These are phyloP conservation scores for Lactarius psammicola DNA, from an alignment of 768 basidiomycete genomes.

Conservation along the genomic window DNA sequence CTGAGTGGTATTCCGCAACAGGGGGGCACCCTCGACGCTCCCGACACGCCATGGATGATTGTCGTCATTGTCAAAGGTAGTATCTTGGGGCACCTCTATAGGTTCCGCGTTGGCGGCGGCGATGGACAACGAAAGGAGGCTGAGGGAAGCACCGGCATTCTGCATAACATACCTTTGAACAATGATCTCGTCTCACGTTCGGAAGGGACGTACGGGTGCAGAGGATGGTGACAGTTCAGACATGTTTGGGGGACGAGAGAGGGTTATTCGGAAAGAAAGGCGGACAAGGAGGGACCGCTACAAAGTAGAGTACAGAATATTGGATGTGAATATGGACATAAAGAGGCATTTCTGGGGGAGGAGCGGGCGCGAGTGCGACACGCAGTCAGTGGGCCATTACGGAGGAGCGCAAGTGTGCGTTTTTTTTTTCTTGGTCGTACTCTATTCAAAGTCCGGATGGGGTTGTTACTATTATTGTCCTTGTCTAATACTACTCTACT, in stretches of 20 bases:
- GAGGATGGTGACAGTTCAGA: conserved; percentile 13
- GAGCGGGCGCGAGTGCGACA: conserved; percentile 8
- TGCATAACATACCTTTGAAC: neutral
- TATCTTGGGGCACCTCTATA: conserved; percentile 39
- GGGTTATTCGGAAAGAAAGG: conserved; percentile 1
- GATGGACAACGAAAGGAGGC: conserved; percentile 68
- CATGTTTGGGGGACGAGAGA: conserved; percentile 10
- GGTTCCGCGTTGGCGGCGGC: conserved; percentile 54
- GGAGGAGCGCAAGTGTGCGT: conserved; percentile 8
- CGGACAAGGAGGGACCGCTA: conserved; percentile 3
- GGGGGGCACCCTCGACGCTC: conserved; percentile 20
- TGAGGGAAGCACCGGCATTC: conserved; percentile 32
- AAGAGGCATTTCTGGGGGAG: conserved; percentile 25
- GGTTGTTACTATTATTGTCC: conserved; percentile 15
- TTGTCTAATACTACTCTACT: neutral
- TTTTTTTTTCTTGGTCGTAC: neutral
- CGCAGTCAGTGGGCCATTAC: conserved; percentile 25
- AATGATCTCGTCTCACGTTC: neutral
- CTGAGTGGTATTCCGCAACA: conserved; percentile 27
- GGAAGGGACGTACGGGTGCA: conserved; percentile 17
- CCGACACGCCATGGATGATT: conserved; percentile 21
- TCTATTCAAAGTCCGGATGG: conserved; percentile 28
- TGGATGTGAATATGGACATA: conserved; percentile 23
- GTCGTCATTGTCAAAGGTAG: conserved; percentile 26
- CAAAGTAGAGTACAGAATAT: conserved; percentile 21